Percentiles rank a stretch among this genome's conserved stretches.
phyloP scores from a whole-genome alignment of 1,139 yeast species.

The Candida sp. region DNA sequence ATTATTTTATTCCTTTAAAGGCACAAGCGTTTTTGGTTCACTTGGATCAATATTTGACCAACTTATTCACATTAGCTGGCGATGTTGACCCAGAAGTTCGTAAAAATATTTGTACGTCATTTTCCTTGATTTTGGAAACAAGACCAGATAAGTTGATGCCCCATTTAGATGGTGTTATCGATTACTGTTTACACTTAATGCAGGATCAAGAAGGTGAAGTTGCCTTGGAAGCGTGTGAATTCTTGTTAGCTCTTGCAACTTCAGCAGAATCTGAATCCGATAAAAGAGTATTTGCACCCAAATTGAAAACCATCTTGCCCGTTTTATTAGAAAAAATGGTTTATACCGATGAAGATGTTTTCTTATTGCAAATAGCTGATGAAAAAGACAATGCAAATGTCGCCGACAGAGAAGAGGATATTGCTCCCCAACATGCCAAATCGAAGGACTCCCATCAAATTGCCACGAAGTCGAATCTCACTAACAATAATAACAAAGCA shows the following conservation, averaged over 20 bases:
- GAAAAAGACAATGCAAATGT: constrained; percentile 62
- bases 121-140: constrained; percentile 68
- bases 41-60: constrained; percentile 62
- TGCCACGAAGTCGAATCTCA: constrained; percentile 10
- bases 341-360: constrained; percentile 78
- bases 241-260: constrained; percentile 73
- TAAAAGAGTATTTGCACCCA: constrained; percentile 48
- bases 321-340: constrained; percentile 80
- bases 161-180: constrained; percentile 80
- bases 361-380: constrained; percentile 67
- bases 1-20: constrained; percentile 69
- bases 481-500: background rate
- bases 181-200: constrained; percentile 81
- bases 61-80: constrained; percentile 61
- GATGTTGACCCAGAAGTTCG: constrained; percentile 62
- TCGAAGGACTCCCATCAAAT: constrained; percentile 61
- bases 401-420: constrained; percentile 85
- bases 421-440: constrained; percentile 73
- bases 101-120: constrained; percentile 74
- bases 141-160: constrained; percentile 80
- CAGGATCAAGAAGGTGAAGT: constrained; percentile 60
- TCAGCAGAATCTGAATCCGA: constrained; percentile 45
- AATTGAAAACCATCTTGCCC: constrained; percentile 65
- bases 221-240: constrained; percentile 91
- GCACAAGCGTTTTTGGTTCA: constrained; percentile 62